A percentile compares a stretch with the other conserved stretches of the same genome.
phyloP scores from a whole-genome alignment of 345 rosid genomes.

The Angophora floribunda region DNA sequence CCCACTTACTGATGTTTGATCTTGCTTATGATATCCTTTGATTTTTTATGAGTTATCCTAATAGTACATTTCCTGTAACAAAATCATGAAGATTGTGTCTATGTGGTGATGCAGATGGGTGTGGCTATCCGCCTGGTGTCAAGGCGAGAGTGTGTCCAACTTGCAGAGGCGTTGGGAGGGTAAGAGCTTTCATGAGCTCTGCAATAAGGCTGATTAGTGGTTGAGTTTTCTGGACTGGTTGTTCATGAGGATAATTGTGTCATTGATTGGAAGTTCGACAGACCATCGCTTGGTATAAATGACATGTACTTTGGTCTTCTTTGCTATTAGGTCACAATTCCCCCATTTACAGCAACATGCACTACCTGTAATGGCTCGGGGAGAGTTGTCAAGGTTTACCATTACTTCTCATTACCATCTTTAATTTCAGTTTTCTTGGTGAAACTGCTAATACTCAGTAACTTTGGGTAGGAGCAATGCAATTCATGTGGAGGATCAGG shows the following conservation, averaged over 20 bases:
- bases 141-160: constrained; percentile 49
- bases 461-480: constrained; percentile 53
- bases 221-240: constrained; percentile 2
- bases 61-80: neutral
- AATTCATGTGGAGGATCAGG: constrained; percentile 71
- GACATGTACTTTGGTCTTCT: neutral
- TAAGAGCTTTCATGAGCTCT: constrained; percentile 22
- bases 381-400: constrained; percentile 52
- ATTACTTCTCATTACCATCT: neutral
- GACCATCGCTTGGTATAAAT: neutral
- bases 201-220: neutral
- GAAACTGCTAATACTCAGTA: neutral
- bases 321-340: constrained; percentile 63
- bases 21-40: neutral
- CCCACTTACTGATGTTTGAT: neutral
- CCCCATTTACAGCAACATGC: constrained; percentile 89
- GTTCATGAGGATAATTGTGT: neutral
- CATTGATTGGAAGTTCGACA: neutral
- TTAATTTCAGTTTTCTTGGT: neutral
- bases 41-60: neutral
- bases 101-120: constrained; percentile 49
- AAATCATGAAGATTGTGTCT: neutral
- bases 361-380: constrained; percentile 70
- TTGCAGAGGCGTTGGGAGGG: constrained; percentile 84
- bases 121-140: constrained; percentile 62